Evolutionary conservation across 331 rosid genomes (phyloP).

Genomic region (Quercus tomentella): DNA sequence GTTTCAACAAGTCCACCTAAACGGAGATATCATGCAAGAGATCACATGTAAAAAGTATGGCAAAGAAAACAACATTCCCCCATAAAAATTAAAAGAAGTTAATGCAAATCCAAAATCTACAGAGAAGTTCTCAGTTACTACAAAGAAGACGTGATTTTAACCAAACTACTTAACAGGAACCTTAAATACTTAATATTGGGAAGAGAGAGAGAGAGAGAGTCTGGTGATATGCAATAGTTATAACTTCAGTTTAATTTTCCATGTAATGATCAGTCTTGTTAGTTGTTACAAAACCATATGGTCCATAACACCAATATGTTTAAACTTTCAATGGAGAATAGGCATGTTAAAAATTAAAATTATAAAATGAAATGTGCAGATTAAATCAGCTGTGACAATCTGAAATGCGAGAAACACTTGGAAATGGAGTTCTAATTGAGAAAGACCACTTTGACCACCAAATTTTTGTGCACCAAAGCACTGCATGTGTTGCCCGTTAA

Average conservation of each 20-base stretch:
- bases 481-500: neutral
- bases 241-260: neutral
- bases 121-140: neutral
- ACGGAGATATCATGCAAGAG: neutral
- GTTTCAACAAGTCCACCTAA: slow-evolving; percentile 87
- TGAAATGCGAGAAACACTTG: neutral
- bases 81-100: neutral
- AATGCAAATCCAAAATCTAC: neutral
- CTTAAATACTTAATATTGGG: neutral
- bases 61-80: neutral
- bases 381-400: neutral
- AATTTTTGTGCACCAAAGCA: neutral
- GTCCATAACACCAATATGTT: neutral
- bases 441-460: neutral
- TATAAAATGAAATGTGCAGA: neutral
- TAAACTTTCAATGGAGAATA: neutral
- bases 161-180: neutral
- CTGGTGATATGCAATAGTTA: neutral
- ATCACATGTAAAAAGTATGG: neutral
- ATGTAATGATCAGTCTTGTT: neutral
- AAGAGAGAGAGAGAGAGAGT: neutral
- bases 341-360: neutral
- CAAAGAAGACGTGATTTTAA: neutral
- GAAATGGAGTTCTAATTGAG: neutral
- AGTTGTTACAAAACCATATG: neutral